Evolutionary conservation across 2,329 filamentous ascomycete genomes (phyloP), one percentile per base, ranked within the genome.

Genomic region (Peltaster fructicola): DNA sequence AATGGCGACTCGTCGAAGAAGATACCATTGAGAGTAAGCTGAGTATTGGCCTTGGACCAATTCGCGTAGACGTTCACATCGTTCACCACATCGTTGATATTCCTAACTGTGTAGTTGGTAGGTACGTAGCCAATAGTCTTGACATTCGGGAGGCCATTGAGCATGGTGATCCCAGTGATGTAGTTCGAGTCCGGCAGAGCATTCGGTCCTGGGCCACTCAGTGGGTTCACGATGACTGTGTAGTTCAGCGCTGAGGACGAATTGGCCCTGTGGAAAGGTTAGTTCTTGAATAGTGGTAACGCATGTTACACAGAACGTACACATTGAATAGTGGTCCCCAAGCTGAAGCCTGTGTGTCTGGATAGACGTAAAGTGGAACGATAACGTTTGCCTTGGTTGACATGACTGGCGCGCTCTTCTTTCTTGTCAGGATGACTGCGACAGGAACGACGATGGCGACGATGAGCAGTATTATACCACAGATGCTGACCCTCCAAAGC

Each of bases 71-170:
- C 31, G 15, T 25, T 16, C 13, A 45, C 35, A 10, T 46, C 39
- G 8, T 30, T 23, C 6, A 34, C 16, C 2, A 41, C 35, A n/a
- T 32, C 32, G 12, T 24, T 19, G 8, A 31, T 14, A 9, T 32
- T 25, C 19, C 39, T 31, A 10, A 29, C 33, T 22, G 32, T 36
- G 24, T 38, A 44, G 18, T 31, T 32, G 7, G 34, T 33, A 17
- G 34, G 32, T 3, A 45, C 33, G 30, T 46, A 46, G 22, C 41
- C 43, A 11, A 44, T 22, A 11, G 38, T 38, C 9, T 30, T 29
- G 21, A 40, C 34, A 25, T 45, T 46, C 15, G 29, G 22, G 17
- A 35, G 30, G n/a, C 37, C 24, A 27, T 44, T 44, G 14, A 45
- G 35, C 9, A 26, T 35, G 5, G 36, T 31, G 9, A 46, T 34